Evolutionary conservation across 2,329 filamentous ascomycete genomes (phyloP), one percentile per base, ranked within the genome.

Genomic region (Ophiostoma novo-ulmi): DNA sequence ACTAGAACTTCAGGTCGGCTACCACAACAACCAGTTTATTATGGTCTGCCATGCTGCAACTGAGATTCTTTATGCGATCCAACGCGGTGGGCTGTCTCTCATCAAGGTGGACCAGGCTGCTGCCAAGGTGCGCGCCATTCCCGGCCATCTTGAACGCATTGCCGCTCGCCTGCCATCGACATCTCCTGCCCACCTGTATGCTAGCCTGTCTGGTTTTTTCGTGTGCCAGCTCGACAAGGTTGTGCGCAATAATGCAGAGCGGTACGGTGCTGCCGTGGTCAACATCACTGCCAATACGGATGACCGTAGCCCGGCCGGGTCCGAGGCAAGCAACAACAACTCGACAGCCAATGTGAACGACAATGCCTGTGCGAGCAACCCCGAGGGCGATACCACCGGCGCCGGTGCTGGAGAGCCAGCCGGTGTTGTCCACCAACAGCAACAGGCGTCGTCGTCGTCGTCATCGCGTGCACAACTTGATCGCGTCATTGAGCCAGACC

Each of bases 21-120:
- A 74, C 67, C 75, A 76, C 61, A 76, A 76, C 69, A 76, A 76
- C 66, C 74, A 75, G 39, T 72, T 75, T 8, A 75, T 75, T 35
- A 76, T 75, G 73, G 73, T 76, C n/a, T 75, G 73, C 67, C 75
- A 76, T 44, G 75, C 75, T 2, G 74, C 73, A 14, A 75, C 75
- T 0, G 75, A 76, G 70, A 74, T 76, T 31, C 61, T 74, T 3
- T 71, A 73, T 22, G 73, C 73, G 41, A 72, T 73, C 52, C 72
- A 73, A 35, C 72, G 73, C 5, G 71, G 72, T 52, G 73, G 73
- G 0, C 70, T 74, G 4, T 71, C 72, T 4, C 44, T 63, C n/a
- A 44, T 65, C 14, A 61, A 69, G 38, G 61, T 74, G n/a, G 73
- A 72, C 7, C 67, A 72, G n/a, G 72, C 70, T 1, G 73, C 72